phyloP scores from a whole-genome alignment of 2,329 filamentous ascomycete species.

The Orbilia blumenaviensis region DNA sequence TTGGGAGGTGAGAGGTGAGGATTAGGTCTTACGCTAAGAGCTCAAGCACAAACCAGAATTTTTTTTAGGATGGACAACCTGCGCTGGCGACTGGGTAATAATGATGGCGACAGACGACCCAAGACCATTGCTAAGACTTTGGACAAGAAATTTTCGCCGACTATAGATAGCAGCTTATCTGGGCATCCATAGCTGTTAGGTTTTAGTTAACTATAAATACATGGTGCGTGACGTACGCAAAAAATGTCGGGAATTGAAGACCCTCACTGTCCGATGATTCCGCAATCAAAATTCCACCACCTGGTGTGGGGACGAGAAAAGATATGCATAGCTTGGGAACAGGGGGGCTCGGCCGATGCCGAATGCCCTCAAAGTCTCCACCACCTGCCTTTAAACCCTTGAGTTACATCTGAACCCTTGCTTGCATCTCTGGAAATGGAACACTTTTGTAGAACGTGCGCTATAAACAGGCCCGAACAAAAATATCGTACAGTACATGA shows the following conservation, averaged over 20 bases:
- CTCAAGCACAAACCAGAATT: background rate
- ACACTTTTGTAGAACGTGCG: no score
- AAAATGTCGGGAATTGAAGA: background rate
- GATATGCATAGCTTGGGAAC: background rate
- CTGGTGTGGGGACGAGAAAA: background rate
- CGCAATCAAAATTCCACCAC: background rate
- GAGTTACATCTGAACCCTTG: background rate
- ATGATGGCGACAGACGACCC: background rate
- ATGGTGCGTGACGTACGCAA: background rate
- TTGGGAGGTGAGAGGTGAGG: background rate
- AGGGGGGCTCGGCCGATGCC: slow-evolving; percentile 6
- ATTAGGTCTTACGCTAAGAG: slow-evolving; percentile 30
- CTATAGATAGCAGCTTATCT: slow-evolving; percentile 4
- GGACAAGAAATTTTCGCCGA: background rate
- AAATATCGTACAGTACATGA: slow-evolving; percentile 16
- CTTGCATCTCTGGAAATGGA: background rate
- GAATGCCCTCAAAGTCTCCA: background rate
- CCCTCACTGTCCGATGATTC: slow-evolving; percentile 8
- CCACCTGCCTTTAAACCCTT: background rate
- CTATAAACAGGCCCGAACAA: slow-evolving; percentile 11
- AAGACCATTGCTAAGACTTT: background rate
- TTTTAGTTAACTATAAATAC: background rate
- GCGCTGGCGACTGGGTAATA: slow-evolving; percentile 1
- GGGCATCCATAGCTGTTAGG: background rate
- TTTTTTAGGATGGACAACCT: background rate